Evolutionary conservation across 202 grass and related monocot genomes (phyloP).

Genomic region (Brachypodium distachyon): DNA sequence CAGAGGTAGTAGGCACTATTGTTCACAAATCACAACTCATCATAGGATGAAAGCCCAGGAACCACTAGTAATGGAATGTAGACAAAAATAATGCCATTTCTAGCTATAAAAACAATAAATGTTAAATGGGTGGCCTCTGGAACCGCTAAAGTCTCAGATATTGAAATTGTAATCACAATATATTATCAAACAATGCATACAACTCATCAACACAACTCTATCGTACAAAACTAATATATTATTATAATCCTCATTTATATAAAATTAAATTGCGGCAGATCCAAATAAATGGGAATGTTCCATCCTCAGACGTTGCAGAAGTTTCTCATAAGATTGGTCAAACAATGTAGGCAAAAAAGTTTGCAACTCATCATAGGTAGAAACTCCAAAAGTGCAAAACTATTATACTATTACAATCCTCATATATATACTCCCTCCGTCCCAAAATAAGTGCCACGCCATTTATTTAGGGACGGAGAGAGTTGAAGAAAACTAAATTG

Average conservation of each 20-base stretch:
- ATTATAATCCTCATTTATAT: background rate
- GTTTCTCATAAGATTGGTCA: background rate
- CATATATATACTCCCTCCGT: too few species aligned
- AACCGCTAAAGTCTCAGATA: background rate
- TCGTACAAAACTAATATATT: background rate
- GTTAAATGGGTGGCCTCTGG: background rate
- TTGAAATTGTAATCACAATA: conserved; percentile 17
- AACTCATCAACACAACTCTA: conserved; percentile 7
- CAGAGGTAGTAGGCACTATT: conserved; percentile 4
- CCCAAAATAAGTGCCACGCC: too few species aligned
- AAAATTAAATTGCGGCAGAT: background rate
- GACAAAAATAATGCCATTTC: background rate
- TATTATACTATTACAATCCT: too few species aligned
- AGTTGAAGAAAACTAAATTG: background rate
- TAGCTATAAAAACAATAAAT: background rate
- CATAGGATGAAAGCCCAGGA: background rate
- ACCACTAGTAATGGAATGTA: background rate
- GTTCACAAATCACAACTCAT: conserved; percentile 17
- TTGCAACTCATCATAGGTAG: conserved; percentile 29
- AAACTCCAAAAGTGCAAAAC: too few species aligned
- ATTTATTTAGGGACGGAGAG: too few species aligned
- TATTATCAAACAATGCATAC: conserved; percentile 25
- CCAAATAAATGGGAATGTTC: background rate
- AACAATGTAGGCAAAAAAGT: conserved; percentile 11
- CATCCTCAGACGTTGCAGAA: background rate